These are phyloP conservation scores for Phlebopus sp. DNA, from an alignment of 1,284 basidiomycete species.

Conservation along the genomic window DNA sequence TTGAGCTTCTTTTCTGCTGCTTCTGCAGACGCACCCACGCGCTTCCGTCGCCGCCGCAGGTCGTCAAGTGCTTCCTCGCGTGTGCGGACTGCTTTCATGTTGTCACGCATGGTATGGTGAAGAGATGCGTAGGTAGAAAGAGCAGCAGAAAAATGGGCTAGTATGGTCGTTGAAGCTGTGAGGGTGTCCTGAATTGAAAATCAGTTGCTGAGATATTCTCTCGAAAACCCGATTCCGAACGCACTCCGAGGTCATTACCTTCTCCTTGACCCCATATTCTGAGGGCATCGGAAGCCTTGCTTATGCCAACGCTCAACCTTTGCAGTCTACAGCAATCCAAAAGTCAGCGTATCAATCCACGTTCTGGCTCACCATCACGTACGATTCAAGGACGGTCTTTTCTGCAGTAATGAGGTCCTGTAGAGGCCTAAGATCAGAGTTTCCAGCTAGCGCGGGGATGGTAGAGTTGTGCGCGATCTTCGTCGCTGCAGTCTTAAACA, in stretches of 20 bases:
- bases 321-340: constrained; percentile 45
- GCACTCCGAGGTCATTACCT: constrained; percentile 82
- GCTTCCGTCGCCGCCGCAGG: constrained; percentile 67
- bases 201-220: not conserved
- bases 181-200: constrained; percentile 63
- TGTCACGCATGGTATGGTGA: constrained; percentile 71
- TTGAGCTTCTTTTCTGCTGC: constrained; percentile 86
- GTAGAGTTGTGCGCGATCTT: constrained; percentile 86
- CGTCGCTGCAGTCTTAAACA: constrained; percentile 74
- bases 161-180: constrained; percentile 66
- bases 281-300: constrained; percentile 74
- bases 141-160: constrained; percentile 69
- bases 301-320: constrained; percentile 63
- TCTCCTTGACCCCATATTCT: constrained; percentile 80
- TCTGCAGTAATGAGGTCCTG: constrained; percentile 90
- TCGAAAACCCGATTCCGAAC: constrained; percentile 25
- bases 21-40: constrained; percentile 73
- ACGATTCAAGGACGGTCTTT: constrained; percentile 78
- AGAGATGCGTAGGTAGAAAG: constrained; percentile 73
- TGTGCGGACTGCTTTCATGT: constrained; percentile 77
- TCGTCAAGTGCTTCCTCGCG: constrained; percentile 84
- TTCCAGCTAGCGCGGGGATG: constrained; percentile 72
- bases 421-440: constrained; percentile 77
- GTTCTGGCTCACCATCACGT: constrained; percentile 30
- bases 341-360: not conserved